A percentile compares a stretch with the other conserved stretches of the same genome.
Conservation (phyloP, 2,329 filamentous ascomycete species). For the Dactylella cylindrospora region DNA sequence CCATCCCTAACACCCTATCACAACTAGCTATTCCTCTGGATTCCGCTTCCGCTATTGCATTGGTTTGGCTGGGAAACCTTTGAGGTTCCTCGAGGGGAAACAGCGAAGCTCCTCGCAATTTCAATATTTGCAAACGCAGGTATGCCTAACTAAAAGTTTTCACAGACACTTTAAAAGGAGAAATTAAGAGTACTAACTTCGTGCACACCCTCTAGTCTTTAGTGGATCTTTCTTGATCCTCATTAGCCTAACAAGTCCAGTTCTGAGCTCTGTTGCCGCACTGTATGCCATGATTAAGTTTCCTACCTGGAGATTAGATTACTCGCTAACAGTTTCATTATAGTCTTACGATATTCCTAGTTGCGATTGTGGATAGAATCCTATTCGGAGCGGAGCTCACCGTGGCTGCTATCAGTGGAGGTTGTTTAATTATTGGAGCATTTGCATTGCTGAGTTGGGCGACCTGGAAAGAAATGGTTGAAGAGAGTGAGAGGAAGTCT, state of each 20-base stretch:
- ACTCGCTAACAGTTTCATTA: background rate
- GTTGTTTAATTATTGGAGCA: constrained; percentile 79
- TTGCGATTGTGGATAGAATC: constrained; percentile 87
- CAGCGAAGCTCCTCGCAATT: constrained; percentile 76
- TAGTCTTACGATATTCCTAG: constrained; percentile 86
- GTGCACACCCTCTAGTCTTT: constrained; percentile 60
- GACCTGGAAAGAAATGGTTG: constrained; percentile 88
- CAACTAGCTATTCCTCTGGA: constrained; percentile 71
- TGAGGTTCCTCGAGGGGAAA: constrained; percentile 73
- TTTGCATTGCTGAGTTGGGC: constrained; percentile 88
- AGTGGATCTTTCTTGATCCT: constrained; percentile 90
- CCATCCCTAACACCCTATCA: background rate
- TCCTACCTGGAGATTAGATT: background rate
- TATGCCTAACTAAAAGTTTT: constrained; percentile 52
- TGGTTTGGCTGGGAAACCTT: constrained; percentile 76
- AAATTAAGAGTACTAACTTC: constrained; percentile 19
- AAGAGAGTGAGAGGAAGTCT: constrained; percentile 68
- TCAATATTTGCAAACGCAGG: constrained; percentile 83
- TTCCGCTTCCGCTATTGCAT: constrained; percentile 84
- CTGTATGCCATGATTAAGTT: constrained; percentile 54
- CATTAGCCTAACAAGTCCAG: constrained; percentile 88
- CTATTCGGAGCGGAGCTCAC: constrained; percentile 76
- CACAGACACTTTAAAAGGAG: background rate
- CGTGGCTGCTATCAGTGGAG: constrained; percentile 75
- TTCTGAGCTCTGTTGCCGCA: constrained; percentile 87